These are phyloP conservation scores for Cerrena zonata DNA, from an alignment of 1,284 basidiomycete genomes.

Conservation along the genomic window DNA sequence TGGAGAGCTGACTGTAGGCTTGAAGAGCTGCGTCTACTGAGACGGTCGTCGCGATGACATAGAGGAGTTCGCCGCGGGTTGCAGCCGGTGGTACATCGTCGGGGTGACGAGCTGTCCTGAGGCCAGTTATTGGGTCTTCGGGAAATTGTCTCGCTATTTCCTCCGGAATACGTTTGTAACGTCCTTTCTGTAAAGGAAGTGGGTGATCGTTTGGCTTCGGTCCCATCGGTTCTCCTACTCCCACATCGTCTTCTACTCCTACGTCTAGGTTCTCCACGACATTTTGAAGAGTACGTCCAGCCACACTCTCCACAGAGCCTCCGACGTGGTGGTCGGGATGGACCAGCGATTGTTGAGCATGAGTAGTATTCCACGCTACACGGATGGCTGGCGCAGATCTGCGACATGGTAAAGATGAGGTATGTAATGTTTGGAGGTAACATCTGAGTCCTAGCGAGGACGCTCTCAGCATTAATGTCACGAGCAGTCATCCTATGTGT, in stretches of 20 bases:
- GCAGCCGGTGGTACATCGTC: not conserved
- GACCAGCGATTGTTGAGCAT: not conserved
- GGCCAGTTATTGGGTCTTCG: not conserved
- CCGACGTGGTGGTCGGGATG: not conserved
- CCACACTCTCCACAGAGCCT: not conserved
- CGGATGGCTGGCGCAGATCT: constrained; percentile 13
- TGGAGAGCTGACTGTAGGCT: constrained; percentile 45
- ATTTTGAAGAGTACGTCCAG: too few species aligned
- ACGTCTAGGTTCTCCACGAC: not conserved
- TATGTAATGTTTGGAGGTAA: constrained; percentile 25
- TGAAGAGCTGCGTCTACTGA: constrained; percentile 52
- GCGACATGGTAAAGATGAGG: constrained; percentile 14
- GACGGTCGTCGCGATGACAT: constrained; percentile 34
- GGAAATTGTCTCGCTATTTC: not conserved
- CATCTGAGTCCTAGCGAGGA: constrained; percentile 61
- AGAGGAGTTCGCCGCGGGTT: constrained; percentile 21
- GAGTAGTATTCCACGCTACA: not conserved
- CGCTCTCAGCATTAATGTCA: constrained; percentile 73
- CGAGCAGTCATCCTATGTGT: constrained; percentile 63
- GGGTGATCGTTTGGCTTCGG: not conserved
- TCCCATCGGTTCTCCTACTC: not conserved
- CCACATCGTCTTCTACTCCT: not conserved
- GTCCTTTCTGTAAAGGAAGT: not conserved
- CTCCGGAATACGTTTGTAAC: not conserved
- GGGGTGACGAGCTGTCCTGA: not conserved